Percentiles rank a stretch among this genome's conserved stretches.
phyloP scores from a whole-genome alignment of 768 basidiomycete genomes.

The Jaapia argillacea region DNA sequence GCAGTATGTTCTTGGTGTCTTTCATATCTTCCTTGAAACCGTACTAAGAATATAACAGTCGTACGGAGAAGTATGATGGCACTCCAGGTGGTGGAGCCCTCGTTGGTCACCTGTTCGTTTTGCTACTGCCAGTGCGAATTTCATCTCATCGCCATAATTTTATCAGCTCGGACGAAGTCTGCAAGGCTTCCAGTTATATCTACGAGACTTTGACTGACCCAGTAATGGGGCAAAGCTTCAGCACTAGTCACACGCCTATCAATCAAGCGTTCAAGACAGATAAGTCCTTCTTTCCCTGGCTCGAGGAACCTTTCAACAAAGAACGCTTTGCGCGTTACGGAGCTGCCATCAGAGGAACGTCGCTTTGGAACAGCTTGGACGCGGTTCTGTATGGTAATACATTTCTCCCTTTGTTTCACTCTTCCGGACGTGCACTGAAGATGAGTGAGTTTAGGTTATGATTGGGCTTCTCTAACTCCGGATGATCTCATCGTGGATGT shows the following conservation, averaged over 20 bases:
- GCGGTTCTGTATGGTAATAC: slow-evolving; percentile 38
- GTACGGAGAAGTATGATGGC: slow-evolving; percentile 7
- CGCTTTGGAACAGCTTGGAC: slow-evolving; percentile 44
- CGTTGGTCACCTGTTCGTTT: slow-evolving; percentile 10
- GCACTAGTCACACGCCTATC: slow-evolving; percentile 40
- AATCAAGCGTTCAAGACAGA: slow-evolving; percentile 44
- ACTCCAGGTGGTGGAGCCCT: slow-evolving; percentile 12
- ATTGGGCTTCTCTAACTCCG: slow-evolving; percentile 2
- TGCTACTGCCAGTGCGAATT: slow-evolving; percentile 4
- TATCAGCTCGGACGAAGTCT: background rate
- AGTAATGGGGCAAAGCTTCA: background rate
- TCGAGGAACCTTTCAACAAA: slow-evolving; percentile 29
- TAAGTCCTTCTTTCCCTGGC: slow-evolving; percentile 59
- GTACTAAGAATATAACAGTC: background rate
- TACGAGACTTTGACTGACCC: slow-evolving; percentile 5
- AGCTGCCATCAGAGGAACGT: slow-evolving; percentile 66
- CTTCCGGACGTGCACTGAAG: background rate
- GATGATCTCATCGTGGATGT: slow-evolving; percentile 12
- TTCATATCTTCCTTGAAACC: background rate
- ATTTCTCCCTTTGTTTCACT: slow-evolving; percentile 1
- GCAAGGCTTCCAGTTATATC: slow-evolving; percentile 1
- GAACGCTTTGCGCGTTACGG: slow-evolving; percentile 38
- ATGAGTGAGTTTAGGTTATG: background rate
- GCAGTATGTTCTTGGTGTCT: background rate
- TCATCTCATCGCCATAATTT: background rate